phyloP scores from a whole-genome alignment of 495 filamentous ascomycete genomes.

The Xylaria castorea region DNA sequence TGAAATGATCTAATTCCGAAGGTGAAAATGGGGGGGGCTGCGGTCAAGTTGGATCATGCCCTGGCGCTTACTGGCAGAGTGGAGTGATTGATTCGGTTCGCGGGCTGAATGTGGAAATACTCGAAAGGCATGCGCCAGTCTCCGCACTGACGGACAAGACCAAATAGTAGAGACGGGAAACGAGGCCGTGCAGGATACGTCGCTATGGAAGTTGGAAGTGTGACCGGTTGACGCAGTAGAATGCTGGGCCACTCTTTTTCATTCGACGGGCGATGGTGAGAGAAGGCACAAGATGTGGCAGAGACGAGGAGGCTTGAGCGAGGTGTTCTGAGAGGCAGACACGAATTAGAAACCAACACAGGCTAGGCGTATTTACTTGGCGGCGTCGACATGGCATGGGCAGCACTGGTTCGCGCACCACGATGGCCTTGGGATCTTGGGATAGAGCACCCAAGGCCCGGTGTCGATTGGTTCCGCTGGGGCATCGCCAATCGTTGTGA shows the following conservation, averaged over 20 bases:
- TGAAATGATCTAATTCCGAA: conserved; percentile 17
- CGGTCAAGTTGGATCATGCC: conserved; percentile 24
- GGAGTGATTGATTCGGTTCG: conserved; percentile 22
- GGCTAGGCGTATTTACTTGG: conserved; percentile 24
- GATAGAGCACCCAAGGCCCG: neutral
- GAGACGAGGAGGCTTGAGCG: conserved; percentile 29
- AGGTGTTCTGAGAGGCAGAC: conserved; percentile 30
- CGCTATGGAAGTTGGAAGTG: conserved; percentile 12
- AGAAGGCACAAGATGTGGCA: conserved; percentile 24
- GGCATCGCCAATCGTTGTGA: conserved; percentile 34
- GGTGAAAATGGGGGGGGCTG: conserved; percentile 22
- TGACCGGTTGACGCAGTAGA: conserved; percentile 11
- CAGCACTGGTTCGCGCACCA: conserved; percentile 35
- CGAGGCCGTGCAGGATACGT: conserved; percentile 37
- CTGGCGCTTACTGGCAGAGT: conserved; percentile 22
- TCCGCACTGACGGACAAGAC: neutral
- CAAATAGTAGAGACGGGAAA: neutral
- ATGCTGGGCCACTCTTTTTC: neutral
- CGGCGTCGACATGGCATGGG: neutral
- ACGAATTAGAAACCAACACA: conserved; percentile 5
- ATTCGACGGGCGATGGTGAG: neutral
- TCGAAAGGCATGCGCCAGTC: conserved; percentile 6
- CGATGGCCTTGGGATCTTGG: conserved; percentile 30
- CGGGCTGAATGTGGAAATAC: conserved; percentile 30
- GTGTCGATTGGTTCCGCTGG: conserved; percentile 32